Percentiles rank a stretch among this genome's conserved stretches.
Evolutionary conservation across 495 filamentous ascomycete species (phyloP).

Genomic region (Melanomma pulvis-pyrius): DNA sequence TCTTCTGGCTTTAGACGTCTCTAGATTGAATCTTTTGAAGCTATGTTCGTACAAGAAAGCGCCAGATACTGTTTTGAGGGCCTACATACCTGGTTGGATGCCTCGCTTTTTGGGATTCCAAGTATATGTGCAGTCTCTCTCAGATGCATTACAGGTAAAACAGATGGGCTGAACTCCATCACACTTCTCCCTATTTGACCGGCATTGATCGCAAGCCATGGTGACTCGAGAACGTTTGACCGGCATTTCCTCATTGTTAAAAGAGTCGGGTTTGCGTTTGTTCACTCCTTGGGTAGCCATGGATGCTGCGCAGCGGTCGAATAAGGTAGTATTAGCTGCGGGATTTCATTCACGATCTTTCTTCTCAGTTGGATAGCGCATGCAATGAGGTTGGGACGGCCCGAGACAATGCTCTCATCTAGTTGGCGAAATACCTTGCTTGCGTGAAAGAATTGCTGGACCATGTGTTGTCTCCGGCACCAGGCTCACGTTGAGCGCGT

Average conservation of each 20-base stretch:
- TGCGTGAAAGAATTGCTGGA: too few relatives aligned
- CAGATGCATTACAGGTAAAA: conserved; percentile 63
- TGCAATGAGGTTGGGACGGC: too few relatives aligned
- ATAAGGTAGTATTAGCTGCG: neutral
- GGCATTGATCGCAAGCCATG: conserved; percentile 69
- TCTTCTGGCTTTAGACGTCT: neutral
- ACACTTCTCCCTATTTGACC: conserved; percentile 67
- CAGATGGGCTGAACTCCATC: conserved; percentile 66
- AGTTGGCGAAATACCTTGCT: too few relatives aligned
- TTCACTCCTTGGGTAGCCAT: conserved; percentile 15
- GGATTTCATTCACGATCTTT: too few relatives aligned
- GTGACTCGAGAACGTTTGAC: conserved; percentile 65
- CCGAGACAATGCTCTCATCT: too few relatives aligned
- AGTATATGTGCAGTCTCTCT: conserved; percentile 66
- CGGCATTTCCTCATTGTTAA: conserved; percentile 16
- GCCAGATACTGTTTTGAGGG: too few relatives aligned
- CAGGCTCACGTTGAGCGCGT: neutral
- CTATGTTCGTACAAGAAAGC: too few relatives aligned
- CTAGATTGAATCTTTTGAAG: too few relatives aligned
- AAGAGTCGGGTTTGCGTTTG: conserved; percentile 9
- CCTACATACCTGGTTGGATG: conserved; percentile 56
- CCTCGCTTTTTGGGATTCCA: conserved; percentile 73
- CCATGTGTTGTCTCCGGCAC: too few relatives aligned
- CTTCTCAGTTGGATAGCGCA: too few relatives aligned
- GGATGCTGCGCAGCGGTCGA: neutral